Conservation (phyloP, 2,329 filamentous ascomycete genomes). For the Fusarium sp. region DNA sequence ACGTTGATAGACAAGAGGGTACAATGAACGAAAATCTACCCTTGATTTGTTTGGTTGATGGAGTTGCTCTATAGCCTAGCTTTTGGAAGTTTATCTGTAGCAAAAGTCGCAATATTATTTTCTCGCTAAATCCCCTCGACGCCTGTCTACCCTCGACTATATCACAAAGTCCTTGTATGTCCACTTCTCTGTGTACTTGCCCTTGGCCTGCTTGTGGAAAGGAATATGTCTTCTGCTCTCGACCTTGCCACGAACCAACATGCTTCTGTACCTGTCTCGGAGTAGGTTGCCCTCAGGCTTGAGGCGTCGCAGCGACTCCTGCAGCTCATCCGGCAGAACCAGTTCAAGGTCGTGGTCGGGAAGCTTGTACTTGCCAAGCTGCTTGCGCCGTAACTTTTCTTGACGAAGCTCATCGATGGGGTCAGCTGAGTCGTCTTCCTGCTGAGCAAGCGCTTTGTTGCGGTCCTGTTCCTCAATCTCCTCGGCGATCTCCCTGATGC, state of each 20-base stretch:
- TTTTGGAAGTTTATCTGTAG: constrained; percentile 5
- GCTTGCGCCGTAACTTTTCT: constrained; percentile 74
- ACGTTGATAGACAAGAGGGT: constrained; percentile 10
- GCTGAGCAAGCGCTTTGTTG: constrained; percentile 58
- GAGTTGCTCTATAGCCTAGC: constrained; percentile 2
- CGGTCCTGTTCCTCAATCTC: constrained; percentile 71
- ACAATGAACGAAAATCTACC: neutral
- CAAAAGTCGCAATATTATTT: constrained; percentile 36
- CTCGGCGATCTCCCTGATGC: constrained; percentile 77
- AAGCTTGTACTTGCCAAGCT: constrained; percentile 78
- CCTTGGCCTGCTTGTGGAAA: constrained; percentile 85
- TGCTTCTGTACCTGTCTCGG: constrained; percentile 89
- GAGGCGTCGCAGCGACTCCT: constrained; percentile 83
- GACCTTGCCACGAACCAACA: constrained; percentile 89
- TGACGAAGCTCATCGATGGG: constrained; percentile 71
- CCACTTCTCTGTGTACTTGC: constrained; percentile 94
- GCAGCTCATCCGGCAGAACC: constrained; percentile 83
- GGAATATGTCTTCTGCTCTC: constrained; percentile 83
- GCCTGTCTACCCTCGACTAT: constrained; percentile 35
- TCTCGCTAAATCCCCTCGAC: constrained; percentile 37
- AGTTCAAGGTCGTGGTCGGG: constrained; percentile 86
- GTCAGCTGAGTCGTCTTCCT: constrained; percentile 58
- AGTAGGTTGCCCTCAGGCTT: constrained; percentile 97
- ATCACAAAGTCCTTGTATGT: constrained; percentile 88
- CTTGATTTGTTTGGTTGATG: neutral